Evolutionary conservation across 805 yeast species (phyloP).

Genomic region (Maudiozyma pseudohumilis): DNA sequence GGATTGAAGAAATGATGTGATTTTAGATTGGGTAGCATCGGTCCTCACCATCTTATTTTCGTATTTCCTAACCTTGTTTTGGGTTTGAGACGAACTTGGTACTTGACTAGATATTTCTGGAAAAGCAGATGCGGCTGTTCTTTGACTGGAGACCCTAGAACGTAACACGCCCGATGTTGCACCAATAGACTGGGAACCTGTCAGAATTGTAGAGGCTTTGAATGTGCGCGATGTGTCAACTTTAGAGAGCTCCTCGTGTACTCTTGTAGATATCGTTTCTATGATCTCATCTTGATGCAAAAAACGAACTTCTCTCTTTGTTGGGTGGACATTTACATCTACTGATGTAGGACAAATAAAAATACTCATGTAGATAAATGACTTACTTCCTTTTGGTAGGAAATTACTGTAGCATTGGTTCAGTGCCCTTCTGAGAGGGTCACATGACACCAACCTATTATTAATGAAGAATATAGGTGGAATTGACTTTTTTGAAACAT

Average conservation of each 20-base stretch:
- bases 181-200: slow-evolving; percentile 16
- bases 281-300: slow-evolving; percentile 79
- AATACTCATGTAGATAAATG: slow-evolving; percentile 72
- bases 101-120: neutral
- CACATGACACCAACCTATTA: slow-evolving; percentile 71
- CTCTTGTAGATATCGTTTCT: slow-evolving; percentile 40
- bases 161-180: neutral
- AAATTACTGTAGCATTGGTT: slow-evolving; percentile 49
- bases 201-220: slow-evolving; percentile 49
- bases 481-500: slow-evolving; percentile 48
- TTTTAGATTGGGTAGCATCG: slow-evolving; percentile 26
- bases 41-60: slow-evolving; percentile 29
- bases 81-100: slow-evolving; percentile 1
- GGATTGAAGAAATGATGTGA: slow-evolving; percentile 20
- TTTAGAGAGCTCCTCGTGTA: slow-evolving; percentile 43
- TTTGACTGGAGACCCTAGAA: neutral
- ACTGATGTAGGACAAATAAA: slow-evolving; percentile 55
- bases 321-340: slow-evolving; percentile 94
- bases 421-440: slow-evolving; percentile 65
- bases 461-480: slow-evolving; percentile 82
- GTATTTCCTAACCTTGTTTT: slow-evolving; percentile 18
- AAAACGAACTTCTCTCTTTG: slow-evolving; percentile 85
- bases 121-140: neutral
- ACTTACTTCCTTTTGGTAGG: slow-evolving; percentile 67
- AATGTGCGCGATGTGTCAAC: slow-evolving; percentile 63